These are phyloP conservation scores for Aspergillus chevalieri DNA, from an alignment of 2,329 filamentous ascomycete genomes.

Conservation along the genomic window DNA sequence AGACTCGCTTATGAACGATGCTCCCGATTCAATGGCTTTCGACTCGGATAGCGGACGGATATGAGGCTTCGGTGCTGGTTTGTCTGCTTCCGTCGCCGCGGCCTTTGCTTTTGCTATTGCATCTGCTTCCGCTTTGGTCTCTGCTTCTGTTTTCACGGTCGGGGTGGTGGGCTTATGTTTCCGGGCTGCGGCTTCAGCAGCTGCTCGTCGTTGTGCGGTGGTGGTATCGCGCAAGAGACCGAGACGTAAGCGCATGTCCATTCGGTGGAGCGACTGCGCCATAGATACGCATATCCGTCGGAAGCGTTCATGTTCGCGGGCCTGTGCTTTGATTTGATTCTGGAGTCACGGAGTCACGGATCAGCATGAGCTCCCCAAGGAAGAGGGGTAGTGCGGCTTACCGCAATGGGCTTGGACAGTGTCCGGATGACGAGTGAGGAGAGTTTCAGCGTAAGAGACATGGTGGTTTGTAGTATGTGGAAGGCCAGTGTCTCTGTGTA, in stretches of 20 bases:
- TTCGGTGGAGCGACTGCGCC: constrained; percentile 58
- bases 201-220: constrained; percentile 41
- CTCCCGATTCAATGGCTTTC: constrained; percentile 63
- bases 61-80: constrained; percentile 44
- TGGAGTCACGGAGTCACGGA: constrained; percentile 22
- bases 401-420: constrained; percentile 62
- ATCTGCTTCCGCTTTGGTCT: constrained; percentile 52
- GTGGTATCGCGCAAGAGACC: constrained; percentile 58
- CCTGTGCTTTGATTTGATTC: constrained; percentile 63
- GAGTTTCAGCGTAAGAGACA: constrained; percentile 62
- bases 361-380: background rate
- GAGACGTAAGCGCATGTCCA: constrained; percentile 63
- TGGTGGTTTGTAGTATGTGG: constrained; percentile 21
- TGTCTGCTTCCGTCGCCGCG: constrained; percentile 41
- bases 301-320: constrained; percentile 63
- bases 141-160: constrained; percentile 58
- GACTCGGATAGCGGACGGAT: constrained; percentile 61
- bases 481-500: too few species aligned
- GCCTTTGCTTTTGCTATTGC: constrained; percentile 40
- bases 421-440: constrained; percentile 60
- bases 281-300: constrained; percentile 55
- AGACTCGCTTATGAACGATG: constrained; percentile 62
- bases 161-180: constrained; percentile 48
- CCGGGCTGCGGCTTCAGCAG: constrained; percentile 51
- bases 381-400: constrained; percentile 34